Conservation (phyloP, 768 basidiomycete genomes). For the Roridomyces roridus region DNA sequence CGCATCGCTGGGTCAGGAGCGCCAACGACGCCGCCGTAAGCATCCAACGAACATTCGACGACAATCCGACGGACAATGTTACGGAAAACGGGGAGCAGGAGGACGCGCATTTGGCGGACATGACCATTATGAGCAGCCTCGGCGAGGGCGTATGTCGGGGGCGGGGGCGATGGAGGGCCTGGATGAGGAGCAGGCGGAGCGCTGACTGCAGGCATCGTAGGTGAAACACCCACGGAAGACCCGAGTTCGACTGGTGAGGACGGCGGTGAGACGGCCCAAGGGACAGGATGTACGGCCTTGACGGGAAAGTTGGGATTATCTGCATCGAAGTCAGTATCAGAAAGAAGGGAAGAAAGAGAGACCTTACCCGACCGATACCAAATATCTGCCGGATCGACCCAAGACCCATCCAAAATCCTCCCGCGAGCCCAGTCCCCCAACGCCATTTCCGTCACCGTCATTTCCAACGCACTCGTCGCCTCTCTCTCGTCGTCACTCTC, state of each 20-base stretch:
- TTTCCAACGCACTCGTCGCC: constrained; percentile 53
- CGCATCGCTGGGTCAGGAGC: constrained; percentile 59
- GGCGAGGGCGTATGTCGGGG: constrained; percentile 68
- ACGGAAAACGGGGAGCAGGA: constrained; percentile 69
- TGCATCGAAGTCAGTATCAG: constrained; percentile 29
- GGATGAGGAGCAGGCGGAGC: too few relatives aligned
- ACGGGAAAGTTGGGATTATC: constrained; percentile 24
- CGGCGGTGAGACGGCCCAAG: constrained; percentile 55
- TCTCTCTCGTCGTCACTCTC: constrained; percentile 44
- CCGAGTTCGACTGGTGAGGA: constrained; percentile 25
- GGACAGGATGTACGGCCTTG: constrained; percentile 60
- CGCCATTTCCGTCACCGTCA: constrained; percentile 55
- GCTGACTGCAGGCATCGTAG: too few relatives aligned
- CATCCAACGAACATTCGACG: constrained; percentile 62
- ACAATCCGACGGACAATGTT: constrained; percentile 72
- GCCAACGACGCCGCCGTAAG: too few relatives aligned
- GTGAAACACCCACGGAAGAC: too few relatives aligned
- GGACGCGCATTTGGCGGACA: constrained; percentile 61
- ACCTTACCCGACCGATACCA: constrained; percentile 51
- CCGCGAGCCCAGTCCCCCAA: constrained; percentile 75
- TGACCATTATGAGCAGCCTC: constrained; percentile 67
- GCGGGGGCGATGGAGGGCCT: constrained; percentile 56
- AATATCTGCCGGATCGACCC: constrained; percentile 76
- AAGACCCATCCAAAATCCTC: constrained; percentile 76
- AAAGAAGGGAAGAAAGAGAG: constrained; percentile 31